phyloP scores from a whole-genome alignment of 2,329 filamentous ascomycete genomes.

The Colletotrichum spaethianum region DNA sequence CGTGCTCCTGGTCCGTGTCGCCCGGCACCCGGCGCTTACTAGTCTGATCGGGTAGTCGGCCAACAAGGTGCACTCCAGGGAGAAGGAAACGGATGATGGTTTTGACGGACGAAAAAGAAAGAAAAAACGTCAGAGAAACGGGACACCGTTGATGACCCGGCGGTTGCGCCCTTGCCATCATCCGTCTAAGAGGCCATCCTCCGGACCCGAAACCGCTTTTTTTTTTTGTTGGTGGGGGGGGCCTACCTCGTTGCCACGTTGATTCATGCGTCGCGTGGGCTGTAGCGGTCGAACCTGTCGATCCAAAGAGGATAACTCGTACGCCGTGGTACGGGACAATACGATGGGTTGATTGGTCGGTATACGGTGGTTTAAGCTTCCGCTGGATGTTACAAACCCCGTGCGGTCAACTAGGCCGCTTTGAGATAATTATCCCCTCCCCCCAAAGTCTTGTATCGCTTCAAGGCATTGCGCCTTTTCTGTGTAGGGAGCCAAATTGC shows the following conservation, averaged over 20 bases:
- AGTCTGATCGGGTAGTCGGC: not conserved
- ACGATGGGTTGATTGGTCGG: not conserved
- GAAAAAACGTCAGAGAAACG: not conserved
- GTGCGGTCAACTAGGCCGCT: conserved; percentile 3
- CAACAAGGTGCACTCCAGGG: not conserved
- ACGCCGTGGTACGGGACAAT: not conserved
- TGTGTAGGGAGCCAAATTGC: not conserved
- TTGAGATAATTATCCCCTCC: not conserved
- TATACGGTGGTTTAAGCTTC: conserved; percentile 7
- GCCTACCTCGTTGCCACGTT: not conserved
- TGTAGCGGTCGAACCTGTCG: not conserved
- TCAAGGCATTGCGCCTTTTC: not conserved
- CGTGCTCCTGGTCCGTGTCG: not conserved
- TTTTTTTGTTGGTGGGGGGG: too few species aligned
- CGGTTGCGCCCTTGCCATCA: not conserved
- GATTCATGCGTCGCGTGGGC: not conserved
- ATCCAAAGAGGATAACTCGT: not conserved
- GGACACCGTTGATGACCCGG: not conserved
- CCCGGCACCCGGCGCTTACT: not conserved
- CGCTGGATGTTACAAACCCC: conserved; percentile 20
- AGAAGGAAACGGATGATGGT: not conserved
- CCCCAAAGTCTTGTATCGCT: not conserved
- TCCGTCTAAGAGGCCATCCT: not conserved
- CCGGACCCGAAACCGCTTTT: not conserved
- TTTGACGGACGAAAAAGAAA: too few species aligned